These are phyloP conservation scores for Cercophora sp. DNA, from an alignment of 495 filamentous ascomycete genomes.

Conservation along the genomic window DNA sequence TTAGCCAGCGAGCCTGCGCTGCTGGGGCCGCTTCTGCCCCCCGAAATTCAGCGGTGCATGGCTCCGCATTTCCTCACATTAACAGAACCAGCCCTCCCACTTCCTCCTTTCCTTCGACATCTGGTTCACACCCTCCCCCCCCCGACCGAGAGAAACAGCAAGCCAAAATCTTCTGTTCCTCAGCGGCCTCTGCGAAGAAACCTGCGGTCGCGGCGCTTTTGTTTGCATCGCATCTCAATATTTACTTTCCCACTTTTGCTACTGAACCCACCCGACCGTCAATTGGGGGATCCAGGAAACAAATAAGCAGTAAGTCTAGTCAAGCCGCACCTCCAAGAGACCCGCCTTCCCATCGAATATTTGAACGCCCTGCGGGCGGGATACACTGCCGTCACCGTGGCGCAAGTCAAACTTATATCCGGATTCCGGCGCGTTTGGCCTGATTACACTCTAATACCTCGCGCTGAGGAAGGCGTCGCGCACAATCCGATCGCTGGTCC, in stretches of 20 bases:
- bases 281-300: slow-evolving; percentile 14
- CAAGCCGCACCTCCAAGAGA: background rate
- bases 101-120: slow-evolving; percentile 28
- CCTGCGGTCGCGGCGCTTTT: slow-evolving; percentile 11
- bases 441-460: too few relatives aligned
- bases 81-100: slow-evolving; percentile 31
- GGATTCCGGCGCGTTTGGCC: too few relatives aligned
- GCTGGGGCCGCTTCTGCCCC: slow-evolving; percentile 19
- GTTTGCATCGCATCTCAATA: slow-evolving; percentile 7
- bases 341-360: background rate
- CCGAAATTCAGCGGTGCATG: slow-evolving; percentile 26
- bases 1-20: slow-evolving; percentile 15
- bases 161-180: slow-evolving; percentile 18
- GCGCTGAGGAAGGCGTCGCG: too few relatives aligned
- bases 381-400: too few relatives aligned
- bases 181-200: slow-evolving; percentile 13
- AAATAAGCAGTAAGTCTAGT: background rate
- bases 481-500: too few relatives aligned
- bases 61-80: slow-evolving; percentile 31
- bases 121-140: slow-evolving; percentile 25
- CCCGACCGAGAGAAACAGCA: slow-evolving; percentile 18
- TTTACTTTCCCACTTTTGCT: slow-evolving; percentile 8
- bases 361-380: too few relatives aligned
- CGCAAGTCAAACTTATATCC: too few relatives aligned
- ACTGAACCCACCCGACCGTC: slow-evolving; percentile 1